Evolutionary conservation across 208 protist genomes (phyloP).

Genomic region (Acanthamoeba culbertsoni): DNA sequence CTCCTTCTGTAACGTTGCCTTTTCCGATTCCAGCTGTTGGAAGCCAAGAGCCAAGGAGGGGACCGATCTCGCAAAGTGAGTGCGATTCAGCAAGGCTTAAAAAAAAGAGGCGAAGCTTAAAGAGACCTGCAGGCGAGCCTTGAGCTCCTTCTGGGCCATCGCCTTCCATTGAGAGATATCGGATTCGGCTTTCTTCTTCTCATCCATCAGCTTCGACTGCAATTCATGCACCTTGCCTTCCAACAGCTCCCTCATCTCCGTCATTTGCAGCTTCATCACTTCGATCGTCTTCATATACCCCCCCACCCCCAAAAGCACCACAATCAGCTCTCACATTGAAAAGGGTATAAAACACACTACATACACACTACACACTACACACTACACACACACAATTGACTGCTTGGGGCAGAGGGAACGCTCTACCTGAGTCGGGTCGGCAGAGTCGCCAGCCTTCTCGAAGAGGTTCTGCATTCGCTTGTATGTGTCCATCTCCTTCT

Average conservation of each 20-base stretch:
- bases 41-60: too few species aligned
- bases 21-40: conserved; percentile 15
- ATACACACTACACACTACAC: not conserved
- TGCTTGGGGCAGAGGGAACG: not conserved
- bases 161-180: not conserved
- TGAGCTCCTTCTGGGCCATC: conserved; percentile 40
- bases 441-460: not conserved
- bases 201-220: not conserved
- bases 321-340: too few species aligned
- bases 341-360: not conserved
- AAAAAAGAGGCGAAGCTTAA: not conserved
- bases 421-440: not conserved
- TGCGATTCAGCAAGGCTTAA: not conserved
- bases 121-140: not conserved
- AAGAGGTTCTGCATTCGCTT: not conserved
- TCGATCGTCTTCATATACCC: conserved; percentile 24
- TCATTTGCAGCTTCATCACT: conserved; percentile 21
- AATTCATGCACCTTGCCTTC: not conserved
- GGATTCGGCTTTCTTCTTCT: not conserved
- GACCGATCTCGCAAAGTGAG: not conserved
- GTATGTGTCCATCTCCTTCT: not conserved
- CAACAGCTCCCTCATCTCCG: not conserved
- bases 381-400: not conserved
- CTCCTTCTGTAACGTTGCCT: not conserved
- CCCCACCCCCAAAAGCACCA: too few species aligned